A percentile compares a stretch with the other conserved stretches of the same genome.
These are phyloP conservation scores for Harringtonia aguacate DNA, from an alignment of 2,329 filamentous ascomycete species.

Conservation along the genomic window DNA sequence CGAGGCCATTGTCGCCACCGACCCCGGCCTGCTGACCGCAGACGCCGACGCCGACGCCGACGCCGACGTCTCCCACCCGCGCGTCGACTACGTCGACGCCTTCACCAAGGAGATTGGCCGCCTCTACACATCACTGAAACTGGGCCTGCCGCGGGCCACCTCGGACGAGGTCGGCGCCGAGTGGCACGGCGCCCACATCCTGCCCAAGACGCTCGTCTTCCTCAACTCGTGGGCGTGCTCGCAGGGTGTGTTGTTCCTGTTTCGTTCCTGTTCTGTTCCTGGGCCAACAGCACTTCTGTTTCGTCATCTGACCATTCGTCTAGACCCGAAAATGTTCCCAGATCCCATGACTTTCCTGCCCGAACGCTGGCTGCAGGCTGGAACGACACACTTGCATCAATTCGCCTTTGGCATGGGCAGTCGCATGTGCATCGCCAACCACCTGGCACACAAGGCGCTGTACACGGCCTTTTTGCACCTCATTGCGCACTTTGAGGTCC, in stretches of 20 bases:
- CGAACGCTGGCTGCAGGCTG: conserved; percentile 49
- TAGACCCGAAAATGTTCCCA: conserved; percentile 53
- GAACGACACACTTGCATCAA: not conserved
- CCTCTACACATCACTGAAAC: conserved; percentile 69
- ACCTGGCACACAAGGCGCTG: conserved; percentile 3
- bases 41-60: too few species aligned
- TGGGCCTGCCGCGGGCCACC: conserved; percentile 61
- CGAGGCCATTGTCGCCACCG: conserved; percentile 53
- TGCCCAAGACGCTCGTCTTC: conserved; percentile 67
- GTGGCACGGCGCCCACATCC: conserved; percentile 56
- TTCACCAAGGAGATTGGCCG: conserved; percentile 68
- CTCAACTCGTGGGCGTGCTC: conserved; percentile 28
- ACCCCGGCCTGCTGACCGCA: conserved; percentile 38
- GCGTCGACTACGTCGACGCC: conserved; percentile 64
- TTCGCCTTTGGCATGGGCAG: conserved; percentile 3
- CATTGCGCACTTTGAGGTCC: conserved; percentile 2
- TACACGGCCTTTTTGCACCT: conserved; percentile 5
- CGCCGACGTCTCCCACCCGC: conserved; percentile 62
- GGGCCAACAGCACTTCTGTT: not conserved
- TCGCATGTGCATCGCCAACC: conserved; percentile 4
- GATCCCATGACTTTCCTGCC: conserved; percentile 51
- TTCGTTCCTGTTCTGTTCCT: too few species aligned
- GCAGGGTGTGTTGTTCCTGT: not conserved
- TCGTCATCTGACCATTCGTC: not conserved
- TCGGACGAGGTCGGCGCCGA: conserved; percentile 53